A percentile compares a stretch with the other conserved stretches of the same genome.
Evolutionary conservation across 352 stramenopile genomes (phyloP).

Genomic region (Hyaloperonospora arabidopsidis): DNA sequence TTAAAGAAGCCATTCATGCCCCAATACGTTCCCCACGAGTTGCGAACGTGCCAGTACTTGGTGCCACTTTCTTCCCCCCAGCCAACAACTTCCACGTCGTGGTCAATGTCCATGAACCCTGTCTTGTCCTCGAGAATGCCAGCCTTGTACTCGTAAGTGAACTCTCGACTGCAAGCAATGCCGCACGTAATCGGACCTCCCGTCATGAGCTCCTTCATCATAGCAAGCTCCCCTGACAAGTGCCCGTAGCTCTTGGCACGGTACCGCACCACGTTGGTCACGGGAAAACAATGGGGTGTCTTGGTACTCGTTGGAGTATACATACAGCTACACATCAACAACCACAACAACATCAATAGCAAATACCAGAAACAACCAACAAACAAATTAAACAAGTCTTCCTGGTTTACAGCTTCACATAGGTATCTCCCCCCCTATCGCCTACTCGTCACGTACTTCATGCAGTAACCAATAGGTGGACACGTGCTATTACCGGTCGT

Average conservation of each 20-base stretch:
- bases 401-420: not conserved
- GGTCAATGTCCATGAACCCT: conserved; percentile 77
- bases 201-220: conserved; percentile 74
- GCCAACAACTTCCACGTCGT: conserved; percentile 80
- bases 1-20: conserved; percentile 96
- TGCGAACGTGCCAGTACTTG: conserved; percentile 96
- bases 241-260: conserved; percentile 65
- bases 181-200: conserved; percentile 89
- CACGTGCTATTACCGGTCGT: conserved; percentile 55
- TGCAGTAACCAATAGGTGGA: conserved; percentile 68
- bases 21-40: conserved; percentile 92
- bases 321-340: conserved; percentile 49
- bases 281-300: conserved; percentile 50
- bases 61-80: conserved; percentile 89
- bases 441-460: conserved; percentile 49
- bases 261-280: conserved; percentile 75
- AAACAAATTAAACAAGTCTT: too few relatives aligned
- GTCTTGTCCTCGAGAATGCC: conserved; percentile 89
- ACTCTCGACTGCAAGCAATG: conserved; percentile 86
- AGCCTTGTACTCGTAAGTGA: conserved; percentile 88
- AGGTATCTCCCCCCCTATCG: not conserved
- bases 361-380: too few relatives aligned
- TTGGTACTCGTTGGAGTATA: conserved; percentile 50
- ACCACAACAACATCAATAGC: not conserved
- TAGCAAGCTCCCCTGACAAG: conserved; percentile 59